A percentile compares a stretch with the other conserved stretches of the same genome.
Conservation (phyloP, 164 flowering plant genomes). For the Liquidambar formosana region DNA sequence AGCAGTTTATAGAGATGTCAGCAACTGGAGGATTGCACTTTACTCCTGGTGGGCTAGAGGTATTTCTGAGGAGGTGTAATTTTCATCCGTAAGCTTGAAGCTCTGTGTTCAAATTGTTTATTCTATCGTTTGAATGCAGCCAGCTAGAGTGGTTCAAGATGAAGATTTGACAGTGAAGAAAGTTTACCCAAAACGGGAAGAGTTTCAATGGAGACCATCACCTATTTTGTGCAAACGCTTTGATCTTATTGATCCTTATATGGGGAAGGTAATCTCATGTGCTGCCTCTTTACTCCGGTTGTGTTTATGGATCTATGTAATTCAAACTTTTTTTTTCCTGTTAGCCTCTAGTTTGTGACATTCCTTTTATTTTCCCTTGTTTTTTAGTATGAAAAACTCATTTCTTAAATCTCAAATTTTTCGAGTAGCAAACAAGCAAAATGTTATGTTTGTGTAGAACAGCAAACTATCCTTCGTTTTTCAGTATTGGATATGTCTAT, state of each 20-base stretch:
- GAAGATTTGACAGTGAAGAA: slow-evolving; percentile 42
- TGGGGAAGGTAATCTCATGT: slow-evolving; percentile 72
- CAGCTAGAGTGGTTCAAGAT: slow-evolving; percentile 30
- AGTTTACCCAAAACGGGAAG: slow-evolving; percentile 70
- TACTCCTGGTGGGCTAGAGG: slow-evolving; percentile 75
- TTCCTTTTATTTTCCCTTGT: background rate
- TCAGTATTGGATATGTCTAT: background rate
- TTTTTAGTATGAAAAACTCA: background rate
- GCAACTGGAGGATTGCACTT: slow-evolving; percentile 56
- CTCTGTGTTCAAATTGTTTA: slow-evolving; percentile 2
- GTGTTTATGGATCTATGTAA: background rate
- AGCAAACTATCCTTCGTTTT: background rate
- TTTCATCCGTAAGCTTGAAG: slow-evolving; percentile 7
- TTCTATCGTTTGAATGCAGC: slow-evolving; percentile 35
- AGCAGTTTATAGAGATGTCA: slow-evolving; percentile 38
- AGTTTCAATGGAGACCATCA: slow-evolving; percentile 92
- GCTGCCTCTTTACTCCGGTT: background rate
- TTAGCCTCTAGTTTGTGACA: background rate
- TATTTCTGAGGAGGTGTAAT: slow-evolving; percentile 13
- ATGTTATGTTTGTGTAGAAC: too few species aligned
- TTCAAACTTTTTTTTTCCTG: background rate
- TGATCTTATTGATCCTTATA: slow-evolving; percentile 85
- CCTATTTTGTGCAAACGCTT: slow-evolving; percentile 92
- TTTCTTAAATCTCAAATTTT: too few species aligned
- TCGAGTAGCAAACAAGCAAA: too few species aligned